These are phyloP conservation scores for Neltuma alba DNA, from an alignment of 306 rosid genomes.

Conservation along the genomic window DNA sequence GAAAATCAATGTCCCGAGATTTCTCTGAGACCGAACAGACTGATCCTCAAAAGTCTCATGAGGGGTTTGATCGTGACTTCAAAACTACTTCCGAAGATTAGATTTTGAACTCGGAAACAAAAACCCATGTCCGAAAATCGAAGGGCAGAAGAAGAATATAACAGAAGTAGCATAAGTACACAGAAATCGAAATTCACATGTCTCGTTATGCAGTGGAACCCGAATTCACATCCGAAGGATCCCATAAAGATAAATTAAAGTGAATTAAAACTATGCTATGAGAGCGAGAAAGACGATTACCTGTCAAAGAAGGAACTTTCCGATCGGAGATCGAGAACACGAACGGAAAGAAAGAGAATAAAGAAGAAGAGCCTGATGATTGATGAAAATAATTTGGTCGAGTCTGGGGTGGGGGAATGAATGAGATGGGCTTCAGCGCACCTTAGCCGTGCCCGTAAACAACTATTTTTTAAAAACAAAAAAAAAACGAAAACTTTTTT, in stretches of 20 bases:
- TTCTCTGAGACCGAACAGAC: conserved; percentile 15
- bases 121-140: neutral
- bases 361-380: neutral
- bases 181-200: neutral
- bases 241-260: neutral
- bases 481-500: no score
- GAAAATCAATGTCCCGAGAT: neutral
- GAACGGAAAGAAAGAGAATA: neutral
- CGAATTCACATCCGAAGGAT: neutral
- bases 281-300: neutral
- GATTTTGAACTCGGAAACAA: neutral
- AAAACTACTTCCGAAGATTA: neutral
- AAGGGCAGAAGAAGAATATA: neutral
- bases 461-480: neutral
- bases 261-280: neutral
- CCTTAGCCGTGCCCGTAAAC: neutral
- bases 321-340: conserved; percentile 16
- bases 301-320: neutral
- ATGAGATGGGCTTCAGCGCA: neutral
- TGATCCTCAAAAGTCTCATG: neutral
- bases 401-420: neutral
- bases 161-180: neutral
- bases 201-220: neutral
- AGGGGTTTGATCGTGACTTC: conserved; percentile 5
- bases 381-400: neutral